Base-by-base conservation (phyloP, 139 green algal genomes). In the Chlamydomonas sp. region DNA sequence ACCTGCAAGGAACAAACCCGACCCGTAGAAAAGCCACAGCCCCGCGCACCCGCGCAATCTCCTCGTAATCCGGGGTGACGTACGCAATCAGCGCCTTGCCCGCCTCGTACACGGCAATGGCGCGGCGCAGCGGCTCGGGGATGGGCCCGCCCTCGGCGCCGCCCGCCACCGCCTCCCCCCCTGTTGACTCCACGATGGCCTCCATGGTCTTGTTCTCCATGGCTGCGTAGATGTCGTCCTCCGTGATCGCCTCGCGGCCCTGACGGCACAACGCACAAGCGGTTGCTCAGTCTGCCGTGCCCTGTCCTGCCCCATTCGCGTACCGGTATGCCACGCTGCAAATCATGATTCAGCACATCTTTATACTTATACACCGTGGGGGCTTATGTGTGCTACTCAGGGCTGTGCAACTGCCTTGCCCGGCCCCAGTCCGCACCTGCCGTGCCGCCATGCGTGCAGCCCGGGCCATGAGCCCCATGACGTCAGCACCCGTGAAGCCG, bases 391-490 rank as follows among this genome's bases (percentile, higher is more conserved):
- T 49, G 31, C 31, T 49, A 49, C 31, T 49, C 31, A 0, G 31
- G 31, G 31, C 31, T 49, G 31, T 49, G 31, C 16, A 57, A 18
- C 58, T 66, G 58, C 58, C 57, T 14, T 6, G 8, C 57, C 58
- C 76, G 0, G 5, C 76, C 76, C 20, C 49, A 20, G 12, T 57
- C 1, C 84, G 2, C 77, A 93, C 89, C 86, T 93, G 84, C 0
- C 97, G 92, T 9, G 95, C 96, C 4, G 97, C 95, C 90, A 97
- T 91, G 78, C 97, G 95, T 60, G 96, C 96, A 61, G 93, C 93
- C 20, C 93, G 86, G 89, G 98, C 97, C 95, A 99, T 98, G 20
- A 99, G 90, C 64, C 96, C 96, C 97, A 98, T 98, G 64, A 98
- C 94, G 89, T 98, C 94, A 0, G 96, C 96, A 31, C 97, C 97